These are phyloP conservation scores for Leccinellum rugosiceps DNA, from an alignment of 768 basidiomycete species.

Conservation along the genomic window DNA sequence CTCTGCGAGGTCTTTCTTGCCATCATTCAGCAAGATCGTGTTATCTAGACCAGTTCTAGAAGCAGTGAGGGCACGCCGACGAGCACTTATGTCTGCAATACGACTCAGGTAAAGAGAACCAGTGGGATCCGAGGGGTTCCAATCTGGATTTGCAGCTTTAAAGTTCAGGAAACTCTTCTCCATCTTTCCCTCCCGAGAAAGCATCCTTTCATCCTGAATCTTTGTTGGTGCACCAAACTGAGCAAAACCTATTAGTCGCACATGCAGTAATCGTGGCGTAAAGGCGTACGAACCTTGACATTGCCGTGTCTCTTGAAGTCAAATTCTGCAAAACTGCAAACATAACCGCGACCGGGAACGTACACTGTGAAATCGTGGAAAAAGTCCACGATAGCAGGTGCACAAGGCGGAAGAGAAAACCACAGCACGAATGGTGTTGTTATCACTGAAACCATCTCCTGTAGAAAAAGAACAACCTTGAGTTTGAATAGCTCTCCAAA, in stretches of 20 bases:
- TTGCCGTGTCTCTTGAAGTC: slow-evolving; percentile 96
- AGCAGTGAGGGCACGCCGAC: slow-evolving; percentile 32
- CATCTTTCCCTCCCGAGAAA: slow-evolving; percentile 96
- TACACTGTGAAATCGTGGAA: slow-evolving; percentile 98
- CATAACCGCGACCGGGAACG: slow-evolving; percentile 93
- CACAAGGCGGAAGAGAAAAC: slow-evolving; percentile 87
- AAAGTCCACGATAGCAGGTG: slow-evolving; percentile 91
- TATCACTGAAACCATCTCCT: slow-evolving; percentile 88
- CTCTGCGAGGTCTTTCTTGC: slow-evolving; percentile 42
- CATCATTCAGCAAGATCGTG: slow-evolving; percentile 29
- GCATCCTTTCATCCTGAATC: slow-evolving; percentile 66
- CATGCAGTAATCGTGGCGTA: neutral
- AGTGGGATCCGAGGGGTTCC: slow-evolving; percentile 89
- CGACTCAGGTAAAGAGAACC: slow-evolving; percentile 88
- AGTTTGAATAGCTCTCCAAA: slow-evolving; percentile 93
- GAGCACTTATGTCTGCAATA: slow-evolving; percentile 67
- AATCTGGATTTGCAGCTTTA: slow-evolving; percentile 94
- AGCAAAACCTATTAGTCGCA: neutral
- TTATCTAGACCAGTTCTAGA: slow-evolving; percentile 28
- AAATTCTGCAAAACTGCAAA: slow-evolving; percentile 98
- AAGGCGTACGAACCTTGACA: slow-evolving; percentile 57
- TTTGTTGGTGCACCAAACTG: slow-evolving; percentile 84
- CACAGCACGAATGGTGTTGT: slow-evolving; percentile 93
- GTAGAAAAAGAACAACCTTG: slow-evolving; percentile 83
- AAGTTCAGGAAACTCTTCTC: slow-evolving; percentile 97